phyloP scores from a whole-genome alignment of 2,329 filamentous ascomycete genomes.

The Curvularia lunata region DNA sequence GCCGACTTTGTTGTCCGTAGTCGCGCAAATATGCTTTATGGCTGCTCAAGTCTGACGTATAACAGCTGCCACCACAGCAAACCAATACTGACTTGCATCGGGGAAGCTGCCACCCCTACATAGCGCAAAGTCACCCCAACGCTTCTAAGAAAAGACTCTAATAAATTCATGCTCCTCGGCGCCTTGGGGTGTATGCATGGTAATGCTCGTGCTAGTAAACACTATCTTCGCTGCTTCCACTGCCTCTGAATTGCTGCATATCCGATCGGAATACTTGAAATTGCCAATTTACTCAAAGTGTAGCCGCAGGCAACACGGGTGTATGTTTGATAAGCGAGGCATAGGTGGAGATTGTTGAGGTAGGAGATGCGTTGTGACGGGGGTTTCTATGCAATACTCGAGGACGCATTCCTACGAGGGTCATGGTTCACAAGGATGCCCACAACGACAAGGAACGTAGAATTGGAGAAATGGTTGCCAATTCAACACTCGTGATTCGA shows the following conservation, averaged over 20 bases:
- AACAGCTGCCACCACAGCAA: constrained; percentile 29
- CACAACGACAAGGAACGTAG: neutral
- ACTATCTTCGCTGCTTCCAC: neutral
- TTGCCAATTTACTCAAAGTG: neutral
- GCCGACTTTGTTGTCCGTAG: constrained; percentile 11
- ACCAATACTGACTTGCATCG: constrained; percentile 20
- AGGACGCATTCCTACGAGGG: neutral
- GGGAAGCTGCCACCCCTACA: neutral
- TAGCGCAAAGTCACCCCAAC: neutral
- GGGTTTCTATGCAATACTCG: neutral
- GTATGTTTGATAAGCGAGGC: neutral
- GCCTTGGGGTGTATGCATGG: neutral
- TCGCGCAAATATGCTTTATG: constrained; percentile 8
- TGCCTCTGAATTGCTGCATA: neutral
- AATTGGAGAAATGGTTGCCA: neutral
- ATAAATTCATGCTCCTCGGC: neutral
- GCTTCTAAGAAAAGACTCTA: neutral
- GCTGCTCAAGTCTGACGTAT: constrained; percentile 26
- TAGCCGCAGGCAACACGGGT: neutral
- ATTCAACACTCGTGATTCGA: neutral
- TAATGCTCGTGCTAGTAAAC: neutral
- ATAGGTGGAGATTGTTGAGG: neutral
- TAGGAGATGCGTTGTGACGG: neutral
- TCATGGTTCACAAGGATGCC: neutral
- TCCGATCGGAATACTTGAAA: neutral